Percentiles rank a stretch among this genome's conserved stretches.
Conservation (phyloP, 2,329 filamentous ascomycete species). For the Fusarium papillatum region DNA sequence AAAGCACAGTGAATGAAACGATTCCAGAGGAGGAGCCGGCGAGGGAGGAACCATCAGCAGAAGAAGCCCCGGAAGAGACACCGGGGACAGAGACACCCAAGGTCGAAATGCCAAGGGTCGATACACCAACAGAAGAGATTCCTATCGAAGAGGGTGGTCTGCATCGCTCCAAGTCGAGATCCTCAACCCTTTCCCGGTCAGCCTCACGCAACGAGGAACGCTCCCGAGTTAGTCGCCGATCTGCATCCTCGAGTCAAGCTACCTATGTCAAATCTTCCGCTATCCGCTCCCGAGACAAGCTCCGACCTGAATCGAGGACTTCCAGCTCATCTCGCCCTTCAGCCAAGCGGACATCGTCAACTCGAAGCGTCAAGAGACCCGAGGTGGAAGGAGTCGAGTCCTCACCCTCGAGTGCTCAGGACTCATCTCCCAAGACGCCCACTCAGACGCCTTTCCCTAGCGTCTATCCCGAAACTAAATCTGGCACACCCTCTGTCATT, state of each 20-base stretch:
- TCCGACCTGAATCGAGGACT: conserved; percentile 50
- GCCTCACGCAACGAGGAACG: conserved; percentile 62
- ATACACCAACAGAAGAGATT: conserved; percentile 34
- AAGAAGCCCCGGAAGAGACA: conserved; percentile 45
- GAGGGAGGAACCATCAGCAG: conserved; percentile 44
- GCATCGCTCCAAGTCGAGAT: conserved; percentile 57
- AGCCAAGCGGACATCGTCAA: conserved; percentile 54
- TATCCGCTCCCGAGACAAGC: conserved; percentile 52
- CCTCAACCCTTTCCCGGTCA: conserved; percentile 58
- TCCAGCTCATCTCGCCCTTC: conserved; percentile 52
- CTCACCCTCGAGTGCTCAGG: conserved; percentile 61
- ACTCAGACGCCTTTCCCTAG: conserved; percentile 67
- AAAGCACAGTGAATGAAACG: conserved; percentile 44
- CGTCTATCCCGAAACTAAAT: conserved; percentile 56
- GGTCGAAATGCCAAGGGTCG: conserved; percentile 20
- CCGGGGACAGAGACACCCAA: conserved; percentile 19
- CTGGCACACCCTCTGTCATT: conserved; percentile 50
- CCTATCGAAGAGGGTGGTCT: conserved; percentile 45
- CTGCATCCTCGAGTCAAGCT: conserved; percentile 70
- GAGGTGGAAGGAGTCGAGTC: conserved; percentile 58
- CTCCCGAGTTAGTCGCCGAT: conserved; percentile 67
- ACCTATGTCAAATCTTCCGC: conserved; percentile 61
- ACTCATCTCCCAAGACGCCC: conserved; percentile 73
- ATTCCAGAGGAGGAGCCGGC: conserved; percentile 46
- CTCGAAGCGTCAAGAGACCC: conserved; percentile 51